Percentiles rank a stretch among this genome's conserved stretches.
Evolutionary conservation across 352 stramenopile genomes (phyloP).

Genomic region (Peronospora belbahrii): DNA sequence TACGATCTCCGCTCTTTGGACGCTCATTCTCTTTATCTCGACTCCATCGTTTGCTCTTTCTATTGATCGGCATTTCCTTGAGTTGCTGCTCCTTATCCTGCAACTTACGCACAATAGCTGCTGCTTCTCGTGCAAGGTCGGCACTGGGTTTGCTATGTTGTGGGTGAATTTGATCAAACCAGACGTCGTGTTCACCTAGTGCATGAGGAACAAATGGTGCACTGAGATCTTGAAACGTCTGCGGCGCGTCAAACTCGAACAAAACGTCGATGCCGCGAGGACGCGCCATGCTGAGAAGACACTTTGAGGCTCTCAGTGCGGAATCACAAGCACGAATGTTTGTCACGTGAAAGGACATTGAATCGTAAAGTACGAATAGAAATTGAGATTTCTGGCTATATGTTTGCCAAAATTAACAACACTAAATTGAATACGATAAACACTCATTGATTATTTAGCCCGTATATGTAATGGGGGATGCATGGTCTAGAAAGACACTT

Average conservation of each 20-base stretch:
- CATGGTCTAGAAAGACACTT: too few species aligned
- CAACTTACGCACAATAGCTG: constrained; percentile 6
- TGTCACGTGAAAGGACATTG: not conserved
- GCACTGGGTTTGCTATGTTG: constrained; percentile 52
- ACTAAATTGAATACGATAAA: too few species aligned
- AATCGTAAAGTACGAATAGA: not conserved
- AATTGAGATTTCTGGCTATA: too few species aligned
- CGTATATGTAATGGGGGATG: too few species aligned
- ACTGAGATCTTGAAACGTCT: constrained; percentile 46
- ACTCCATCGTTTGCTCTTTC: not conserved
- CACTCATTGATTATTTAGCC: too few species aligned
- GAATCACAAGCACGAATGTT: not conserved
- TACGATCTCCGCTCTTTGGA: constrained; percentile 8
- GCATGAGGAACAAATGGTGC: constrained; percentile 12
- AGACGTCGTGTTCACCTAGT: constrained; percentile 35
- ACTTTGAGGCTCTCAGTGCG: not conserved
- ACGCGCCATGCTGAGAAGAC: too few species aligned
- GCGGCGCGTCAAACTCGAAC: constrained; percentile 72
- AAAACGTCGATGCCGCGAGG: constrained; percentile 35
- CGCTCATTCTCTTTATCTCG: constrained; percentile 33
- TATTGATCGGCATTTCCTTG: not conserved
- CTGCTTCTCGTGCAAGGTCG: constrained; percentile 36
- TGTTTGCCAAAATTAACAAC: too few species aligned
- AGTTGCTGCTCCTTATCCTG: constrained; percentile 12
- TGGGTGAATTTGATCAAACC: constrained; percentile 54